Evolutionary conservation across 306 rosid genomes (phyloP), one percentile per base, ranked within the genome.

Genomic region (Cucumis melo): DNA sequence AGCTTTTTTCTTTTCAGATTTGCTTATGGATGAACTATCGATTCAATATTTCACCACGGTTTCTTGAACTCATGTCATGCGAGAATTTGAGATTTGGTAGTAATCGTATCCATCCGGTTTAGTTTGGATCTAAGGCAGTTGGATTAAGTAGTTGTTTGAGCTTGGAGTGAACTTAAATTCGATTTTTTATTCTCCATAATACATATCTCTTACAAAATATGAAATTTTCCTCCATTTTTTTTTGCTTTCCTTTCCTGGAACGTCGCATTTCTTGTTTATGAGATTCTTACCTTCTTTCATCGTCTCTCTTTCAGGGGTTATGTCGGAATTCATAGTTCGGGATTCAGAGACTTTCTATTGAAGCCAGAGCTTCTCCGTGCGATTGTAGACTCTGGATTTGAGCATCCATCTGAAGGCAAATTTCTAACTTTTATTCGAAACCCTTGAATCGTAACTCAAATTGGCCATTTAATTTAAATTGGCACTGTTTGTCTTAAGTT

Each of bases 291-390:
- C 48, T 42, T 44, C 39, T 27, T 55, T 53, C 15, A 16, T 51
- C 3, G 38, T 74, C 39, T 20, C 38, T 4, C 15, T 19, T 2
- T 63, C 57, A 95, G 99, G 89, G 99, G 99, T 76, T 95, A 95
- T 78, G 99, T 95, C 6, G 99, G 99, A 76, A 95, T 95, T 73
- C 99, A 95, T 83, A 95, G 99, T 83, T 95, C 99, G 51, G 99
- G 99, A 79, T 95, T 95, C 81, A 88, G 99, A 89, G 99, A 95
- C 88, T 95, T 95, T 80, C 98, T 95, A 70, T 86, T 94, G 79
- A 94, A 94, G 89, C 98, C 99, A 77, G 99, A 94, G 86, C 99
- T 94, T 78, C 98, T 94, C 13, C 96, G 99, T 5, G 96, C 99
- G 78, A 94, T 94, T 71, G 99, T 94, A 63, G 99, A 95, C 85